Conservation (phyloP, 345 rosid genomes). For the Barbarea vulgaris region DNA sequence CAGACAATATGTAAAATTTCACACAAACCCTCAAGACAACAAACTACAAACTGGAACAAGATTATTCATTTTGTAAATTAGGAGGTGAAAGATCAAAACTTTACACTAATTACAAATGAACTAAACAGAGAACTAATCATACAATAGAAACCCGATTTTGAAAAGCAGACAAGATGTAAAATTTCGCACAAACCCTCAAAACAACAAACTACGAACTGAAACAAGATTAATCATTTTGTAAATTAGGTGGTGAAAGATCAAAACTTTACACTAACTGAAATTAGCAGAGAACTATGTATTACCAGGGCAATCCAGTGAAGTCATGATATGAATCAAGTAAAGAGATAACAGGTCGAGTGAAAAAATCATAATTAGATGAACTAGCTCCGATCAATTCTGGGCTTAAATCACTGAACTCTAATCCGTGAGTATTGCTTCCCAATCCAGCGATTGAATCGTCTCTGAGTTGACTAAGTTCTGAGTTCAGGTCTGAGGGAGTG, state of each 20-base stretch:
- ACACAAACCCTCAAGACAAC: background rate
- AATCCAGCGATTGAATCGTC: conserved; percentile 10
- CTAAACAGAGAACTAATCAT: background rate
- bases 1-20: background rate
- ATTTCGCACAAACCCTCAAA: background rate
- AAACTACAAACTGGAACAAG: conserved; percentile 3
- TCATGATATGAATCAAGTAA: conserved; percentile 75
- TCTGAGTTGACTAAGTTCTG: conserved; percentile 13
- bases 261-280: background rate
- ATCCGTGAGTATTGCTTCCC: background rate
- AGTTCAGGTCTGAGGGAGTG: conserved; percentile 27
- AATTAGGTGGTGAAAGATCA: background rate
- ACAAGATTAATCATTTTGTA: background rate
- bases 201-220: conserved; percentile 11
- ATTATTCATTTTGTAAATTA: background rate
- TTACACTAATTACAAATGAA: no score
- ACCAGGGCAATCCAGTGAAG: conserved; percentile 88
- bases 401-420: conserved; percentile 24
- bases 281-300: background rate
- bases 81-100: no score
- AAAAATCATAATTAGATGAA: conserved; percentile 47
- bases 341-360: conserved; percentile 53
- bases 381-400: conserved; percentile 32
- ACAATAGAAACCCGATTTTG: background rate
- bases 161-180: background rate